These are phyloP conservation scores for Cenchrus americanus DNA, from an alignment of 176 grass and related monocot species.

Conservation along the genomic window DNA sequence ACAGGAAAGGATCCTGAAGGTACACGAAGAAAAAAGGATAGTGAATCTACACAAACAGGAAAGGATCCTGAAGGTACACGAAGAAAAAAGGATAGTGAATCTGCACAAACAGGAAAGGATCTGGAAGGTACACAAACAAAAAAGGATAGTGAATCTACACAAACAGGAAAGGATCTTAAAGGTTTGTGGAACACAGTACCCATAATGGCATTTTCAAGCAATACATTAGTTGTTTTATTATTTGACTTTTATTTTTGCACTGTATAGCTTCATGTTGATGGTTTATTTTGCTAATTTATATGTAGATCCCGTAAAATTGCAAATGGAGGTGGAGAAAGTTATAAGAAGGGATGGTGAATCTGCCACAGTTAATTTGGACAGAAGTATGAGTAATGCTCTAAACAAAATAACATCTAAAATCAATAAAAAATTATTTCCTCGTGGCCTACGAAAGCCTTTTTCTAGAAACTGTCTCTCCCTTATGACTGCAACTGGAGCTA, in stretches of 20 bases:
- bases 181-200: constrained; percentile 46
- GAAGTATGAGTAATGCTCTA: constrained; percentile 59
- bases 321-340: constrained; percentile 74
- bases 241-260: constrained; percentile 11
- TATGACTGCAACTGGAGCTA: constrained; percentile 93
- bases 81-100: no score
- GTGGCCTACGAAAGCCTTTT: constrained; percentile 74
- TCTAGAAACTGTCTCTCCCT: constrained; percentile 87
- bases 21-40: not conserved
- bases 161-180: constrained; percentile 17
- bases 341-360: constrained; percentile 67
- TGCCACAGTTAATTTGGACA: constrained; percentile 68
- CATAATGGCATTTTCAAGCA: not conserved
- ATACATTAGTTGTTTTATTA: not conserved
- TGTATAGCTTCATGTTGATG: not conserved
- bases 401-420: constrained; percentile 57
- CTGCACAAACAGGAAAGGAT: no score
- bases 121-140: no score
- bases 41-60: not conserved
- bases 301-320: constrained; percentile 56
- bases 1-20: not conserved
- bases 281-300: constrained; percentile 34
- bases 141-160: no score
- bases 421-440: constrained; percentile 67
- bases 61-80: not conserved